Base-by-base conservation (phyloP, 2,329 filamentous ascomycete species). In the Fusarium phyllophilum region DNA sequence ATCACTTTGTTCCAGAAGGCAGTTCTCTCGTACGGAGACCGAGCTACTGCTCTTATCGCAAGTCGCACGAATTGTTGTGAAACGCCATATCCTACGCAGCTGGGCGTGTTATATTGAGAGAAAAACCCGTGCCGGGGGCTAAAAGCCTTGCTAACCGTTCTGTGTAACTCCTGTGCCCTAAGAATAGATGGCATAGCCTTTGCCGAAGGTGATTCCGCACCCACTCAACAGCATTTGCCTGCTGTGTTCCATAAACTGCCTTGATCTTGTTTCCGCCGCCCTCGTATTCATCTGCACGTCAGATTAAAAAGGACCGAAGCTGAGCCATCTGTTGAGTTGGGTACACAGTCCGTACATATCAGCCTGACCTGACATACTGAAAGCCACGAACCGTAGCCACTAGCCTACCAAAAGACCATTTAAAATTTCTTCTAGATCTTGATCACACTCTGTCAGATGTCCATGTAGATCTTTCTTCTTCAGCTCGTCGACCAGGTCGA, bases 1-100 rank as follows among this genome's bases (percentile, higher is more conserved):
- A 7, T 17, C 13, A 2, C 0, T 15, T 36, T 12, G 4, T 15
- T 22, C 4, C n/a, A 6, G 1, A 4, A 15, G 0, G 9, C 3
- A 12, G 13, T 10, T 3, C 15, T 24, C 22, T 7, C 3, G 5
- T 5, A 51, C 11, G 17, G 31, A 15, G 17, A 18, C 31, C 17
- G 4, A 20, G 8, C 3, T 34, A 22, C 1, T 38, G 9, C 18
- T 29, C 14, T 39, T 17, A 14, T 13, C 33, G 22, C 18, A 17
- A 15, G 33, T 54, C 33, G 14, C 33, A 38, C 24, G 6, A 29
- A 38, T 7, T 4, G n/a, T 38, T 6, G 10, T 54, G n/a, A 2
- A 36, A 52, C 18, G 1, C 3, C 7, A 15, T 15, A 15, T 17
- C 7, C 8, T 8, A 12, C 13, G 3, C 6, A 17, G 18, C 12